A percentile compares a stretch with the other conserved stretches of the same genome.
Conservation (phyloP, 1,139 yeast species). For the Saccharomyces hybrid region DNA sequence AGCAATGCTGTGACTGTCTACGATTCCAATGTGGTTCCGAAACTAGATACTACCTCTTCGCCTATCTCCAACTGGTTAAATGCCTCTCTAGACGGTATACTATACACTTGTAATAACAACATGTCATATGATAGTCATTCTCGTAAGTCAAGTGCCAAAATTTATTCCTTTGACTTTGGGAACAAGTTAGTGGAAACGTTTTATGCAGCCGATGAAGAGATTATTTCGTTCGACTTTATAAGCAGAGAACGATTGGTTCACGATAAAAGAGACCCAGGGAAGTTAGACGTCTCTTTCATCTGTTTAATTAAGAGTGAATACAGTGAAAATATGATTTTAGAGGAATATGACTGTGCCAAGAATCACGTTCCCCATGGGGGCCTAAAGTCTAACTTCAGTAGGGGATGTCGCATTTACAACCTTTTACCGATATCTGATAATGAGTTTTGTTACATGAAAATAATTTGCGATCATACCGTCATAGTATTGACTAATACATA, state of each 20-base stretch:
- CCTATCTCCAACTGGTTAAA: not conserved
- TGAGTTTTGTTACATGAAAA: not conserved
- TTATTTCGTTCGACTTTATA: not conserved
- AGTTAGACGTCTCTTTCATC: not conserved
- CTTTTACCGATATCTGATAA: not conserved
- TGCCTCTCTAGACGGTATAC: not conserved
- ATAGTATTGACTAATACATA: not conserved
- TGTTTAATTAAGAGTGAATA: not conserved
- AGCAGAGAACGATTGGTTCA: not conserved
- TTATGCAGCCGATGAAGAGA: not conserved
- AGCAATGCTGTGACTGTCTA: not conserved
- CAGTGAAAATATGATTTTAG: not conserved
- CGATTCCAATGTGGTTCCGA: not conserved
- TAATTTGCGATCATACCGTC: not conserved
- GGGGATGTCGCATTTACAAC: not conserved
- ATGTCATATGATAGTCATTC: not conserved
- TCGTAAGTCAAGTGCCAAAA: not conserved
- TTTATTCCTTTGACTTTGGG: not conserved
- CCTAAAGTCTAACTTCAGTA: not conserved
- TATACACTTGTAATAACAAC: not conserved
- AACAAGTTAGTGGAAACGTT: not conserved
- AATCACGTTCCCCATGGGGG: not conserved
- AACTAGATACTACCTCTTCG: not conserved
- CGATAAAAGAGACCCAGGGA: not conserved
- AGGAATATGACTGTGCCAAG: not conserved